phyloP scores from a whole-genome alignment of 441 rosid species.

The Jatropha podagrica region DNA sequence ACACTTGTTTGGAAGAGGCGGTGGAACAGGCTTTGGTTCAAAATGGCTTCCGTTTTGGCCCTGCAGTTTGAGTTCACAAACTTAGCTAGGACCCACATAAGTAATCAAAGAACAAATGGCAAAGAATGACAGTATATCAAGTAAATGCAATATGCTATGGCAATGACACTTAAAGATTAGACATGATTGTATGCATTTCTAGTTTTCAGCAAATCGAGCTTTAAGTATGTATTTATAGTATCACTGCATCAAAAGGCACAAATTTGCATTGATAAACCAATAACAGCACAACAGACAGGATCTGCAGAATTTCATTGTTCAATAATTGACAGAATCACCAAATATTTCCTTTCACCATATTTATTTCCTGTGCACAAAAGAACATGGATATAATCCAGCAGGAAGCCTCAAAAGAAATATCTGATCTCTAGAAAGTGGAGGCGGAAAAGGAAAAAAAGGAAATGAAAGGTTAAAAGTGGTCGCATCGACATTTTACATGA shows the following conservation, averaged over 20 bases:
- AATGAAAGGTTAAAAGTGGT: too few relatives aligned
- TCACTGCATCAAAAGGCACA: background rate
- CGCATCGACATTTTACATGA: too few relatives aligned
- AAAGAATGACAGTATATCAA: constrained; percentile 1
- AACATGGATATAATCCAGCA: too few relatives aligned
- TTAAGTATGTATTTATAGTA: background rate
- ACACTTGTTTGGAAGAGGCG: constrained; percentile 94
- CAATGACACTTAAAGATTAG: background rate
- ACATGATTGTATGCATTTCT: background rate
- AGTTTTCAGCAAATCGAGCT: background rate
- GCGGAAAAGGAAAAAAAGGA: background rate
- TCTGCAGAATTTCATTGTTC: too few relatives aligned
- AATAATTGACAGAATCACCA: too few relatives aligned
- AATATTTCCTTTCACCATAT: too few relatives aligned
- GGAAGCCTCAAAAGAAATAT: too few relatives aligned
- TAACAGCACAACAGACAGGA: too few relatives aligned
- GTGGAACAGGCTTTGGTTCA: constrained; percentile 92
- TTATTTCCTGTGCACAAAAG: too few relatives aligned
- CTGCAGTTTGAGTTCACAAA: constrained; percentile 40
- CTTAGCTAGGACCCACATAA: constrained; percentile 11
- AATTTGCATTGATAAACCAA: background rate
- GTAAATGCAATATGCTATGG: background rate
- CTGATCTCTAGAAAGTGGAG: too few relatives aligned
- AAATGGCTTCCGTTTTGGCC: constrained; percentile 98
- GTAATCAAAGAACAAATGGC: constrained; percentile 12